Evolutionary conservation across 108 stramenopile genomes (phyloP), one percentile per base, ranked within the genome.

Genomic region (Fragilaria crotonensis): DNA sequence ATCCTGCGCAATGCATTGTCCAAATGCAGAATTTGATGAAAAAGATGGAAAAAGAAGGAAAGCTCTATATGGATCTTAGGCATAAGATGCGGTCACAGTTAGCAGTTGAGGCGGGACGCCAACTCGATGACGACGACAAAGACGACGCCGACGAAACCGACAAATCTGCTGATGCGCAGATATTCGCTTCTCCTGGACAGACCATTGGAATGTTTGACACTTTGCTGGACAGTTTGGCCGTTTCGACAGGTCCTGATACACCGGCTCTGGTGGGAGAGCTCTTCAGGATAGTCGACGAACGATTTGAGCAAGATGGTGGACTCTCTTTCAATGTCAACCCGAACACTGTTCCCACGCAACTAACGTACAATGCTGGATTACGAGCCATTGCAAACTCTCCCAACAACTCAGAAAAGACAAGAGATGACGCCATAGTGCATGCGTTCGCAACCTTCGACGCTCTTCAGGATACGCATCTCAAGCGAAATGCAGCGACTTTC

Each of bases 321-420:
- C n/a, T 29, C 25, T 25, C 52, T 19, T 52, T 52, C 19, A 52
- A 30, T 5, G 52, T 57, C 29, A 63, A 60, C 52, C 21, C 31
- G 19, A 45, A 67, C 25, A 72, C 71, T 11, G 30, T 55, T 11
- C 81, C 81, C 17, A 82, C 81, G 14, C 67, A 73, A 53, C 70
- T 83, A 57, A 81, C 81, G 7, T 83, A 80, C 77, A 86, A 86
- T 58, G 71, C 85, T 0, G 66, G 78, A 1, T 48, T 86, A 30
- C 73, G 85, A 46, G 68, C 80, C 14, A 62, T 80, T 31, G 65
- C 79, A 45, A 72, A 63, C 36, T 48, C 32, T 36, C 55, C 20
- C 22, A 60, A 45, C 22, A 45, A 31, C 19, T 52, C 71, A 53
- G 69, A 70, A 18, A 56, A 67, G n/a, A 67, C 73, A 33, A 59